Evolutionary conservation across 1,284 basidiomycete species (phyloP), one percentile per base, ranked within the genome.

Genomic region (Apiotrichum montevideense): DNA sequence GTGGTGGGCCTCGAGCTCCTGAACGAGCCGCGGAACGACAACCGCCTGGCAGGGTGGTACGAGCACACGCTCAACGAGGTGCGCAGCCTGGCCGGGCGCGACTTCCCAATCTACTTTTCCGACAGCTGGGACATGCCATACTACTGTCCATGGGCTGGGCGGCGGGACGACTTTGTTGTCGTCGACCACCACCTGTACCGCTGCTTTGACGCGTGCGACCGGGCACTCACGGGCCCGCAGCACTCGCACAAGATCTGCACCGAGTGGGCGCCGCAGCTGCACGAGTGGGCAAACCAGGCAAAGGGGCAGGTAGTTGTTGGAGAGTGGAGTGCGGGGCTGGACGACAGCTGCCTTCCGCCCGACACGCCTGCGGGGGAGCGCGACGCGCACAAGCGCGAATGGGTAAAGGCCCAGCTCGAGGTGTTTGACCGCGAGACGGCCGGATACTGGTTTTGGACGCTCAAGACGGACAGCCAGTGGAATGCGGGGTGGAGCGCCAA

Each of bases 371-470:
- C 75, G 14, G 74, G 82, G 66, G 70, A 77, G 62, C 75, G 78
- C 64, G 79, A 82, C 73, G 68, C 80, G 67, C 73, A 79, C 69
- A 74, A 80, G 61, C 74, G 79, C 53, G 78, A 77, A 14, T 90
- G 83, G 63, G 79, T 87, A 4, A 72, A 79, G 14, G 85, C 87
- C 9, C 85, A 94, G 73, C 76, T 91, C 54, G 80, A 80, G 21
- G 64, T 87, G 39, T 92, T 82, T 62, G 87, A 91, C 62, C 72
- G 76, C 54, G 71, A 77, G 39, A 86, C 87, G 56, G 84, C 83
- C 0, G 90, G 90, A 3, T 88, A 83, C 82, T 93, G 85, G 77
- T 93, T 87, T 74, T 95, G 90, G 91, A 91, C 88, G 43, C 87
- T 85, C 71, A 90, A 87, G 79, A 90, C 91, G 72, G 82, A 85